These are phyloP conservation scores for Pseudocercospora musae DNA, from an alignment of 2,329 filamentous ascomycete species.

Conservation along the genomic window DNA sequence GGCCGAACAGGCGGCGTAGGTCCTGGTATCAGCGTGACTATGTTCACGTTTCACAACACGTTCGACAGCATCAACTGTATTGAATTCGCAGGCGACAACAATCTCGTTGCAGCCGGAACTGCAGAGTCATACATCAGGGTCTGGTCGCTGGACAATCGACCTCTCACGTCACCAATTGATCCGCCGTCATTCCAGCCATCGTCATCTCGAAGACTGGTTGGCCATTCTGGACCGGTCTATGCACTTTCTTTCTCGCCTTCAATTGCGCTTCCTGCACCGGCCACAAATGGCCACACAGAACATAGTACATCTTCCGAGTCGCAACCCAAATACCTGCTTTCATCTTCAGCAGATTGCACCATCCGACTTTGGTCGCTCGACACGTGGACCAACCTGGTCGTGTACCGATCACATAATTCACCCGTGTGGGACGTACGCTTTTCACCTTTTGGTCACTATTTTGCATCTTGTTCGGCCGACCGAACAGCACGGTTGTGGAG, in stretches of 20 bases:
- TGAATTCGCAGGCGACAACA: constrained; percentile 89
- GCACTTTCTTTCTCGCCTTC: constrained; percentile 83
- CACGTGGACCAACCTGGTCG: constrained; percentile 84
- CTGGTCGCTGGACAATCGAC: constrained; percentile 84
- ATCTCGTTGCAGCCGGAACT: constrained; percentile 82
- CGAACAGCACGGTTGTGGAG: constrained; percentile 88
- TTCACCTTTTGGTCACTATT: constrained; percentile 94
- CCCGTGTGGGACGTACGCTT: constrained; percentile 86
- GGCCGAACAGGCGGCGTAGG: constrained; percentile 78
- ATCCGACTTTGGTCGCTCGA: constrained; percentile 92
- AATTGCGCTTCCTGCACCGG: constrained; percentile 40
- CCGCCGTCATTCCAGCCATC: constrained; percentile 57
- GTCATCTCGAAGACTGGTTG: constrained; percentile 75
- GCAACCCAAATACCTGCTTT: constrained; percentile 74
- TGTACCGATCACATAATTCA: constrained; percentile 89
- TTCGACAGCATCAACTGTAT: constrained; percentile 88
- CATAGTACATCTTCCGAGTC: constrained; percentile 42
- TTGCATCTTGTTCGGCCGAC: constrained; percentile 81
- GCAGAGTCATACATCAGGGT: constrained; percentile 93
- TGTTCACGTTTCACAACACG: constrained; percentile 98
- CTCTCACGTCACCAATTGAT: constrained; percentile 65
- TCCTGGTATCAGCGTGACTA: constrained; percentile 81
- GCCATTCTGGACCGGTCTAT: constrained; percentile 87
- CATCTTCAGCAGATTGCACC: constrained; percentile 80
- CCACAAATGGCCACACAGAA: constrained; percentile 40